Percentiles rank a stretch among this genome's conserved stretches.
These are phyloP conservation scores for Fagopyrum homotropicum DNA, from an alignment of 148 eudicot genomes.

Conservation along the genomic window DNA sequence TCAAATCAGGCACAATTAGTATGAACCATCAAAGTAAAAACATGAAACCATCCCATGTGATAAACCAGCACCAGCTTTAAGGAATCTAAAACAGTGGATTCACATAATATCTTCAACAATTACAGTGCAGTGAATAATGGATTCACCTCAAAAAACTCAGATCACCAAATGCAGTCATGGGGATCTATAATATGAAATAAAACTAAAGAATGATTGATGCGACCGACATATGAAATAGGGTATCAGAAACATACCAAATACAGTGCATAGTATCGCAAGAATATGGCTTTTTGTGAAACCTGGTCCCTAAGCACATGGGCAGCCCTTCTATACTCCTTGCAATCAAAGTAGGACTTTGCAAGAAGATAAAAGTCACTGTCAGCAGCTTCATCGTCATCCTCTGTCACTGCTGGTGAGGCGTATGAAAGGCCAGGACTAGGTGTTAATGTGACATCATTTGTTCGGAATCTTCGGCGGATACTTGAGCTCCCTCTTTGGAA, in stretches of 20 bases:
- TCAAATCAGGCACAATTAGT: not conserved
- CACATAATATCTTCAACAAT: not conserved
- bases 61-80: not conserved
- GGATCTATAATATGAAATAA: not conserved
- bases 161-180: not conserved
- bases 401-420: constrained; percentile 51
- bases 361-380: constrained; percentile 81
- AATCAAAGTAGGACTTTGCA: constrained; percentile 86
- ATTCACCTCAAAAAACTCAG: not conserved
- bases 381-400: constrained; percentile 50
- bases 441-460: constrained; percentile 50
- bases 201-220: not conserved
- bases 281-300: constrained; percentile 68
- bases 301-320: constrained; percentile 92
- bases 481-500: constrained; percentile 93
- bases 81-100: not conserved
- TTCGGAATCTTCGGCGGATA: constrained; percentile 71
- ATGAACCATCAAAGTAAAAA: not conserved
- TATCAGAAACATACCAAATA: constrained; percentile 61
- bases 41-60: not conserved
- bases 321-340: constrained; percentile 85
- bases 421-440: constrained; percentile 63
- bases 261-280: constrained; percentile 89
- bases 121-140: not conserved
- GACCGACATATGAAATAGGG: not conserved